Base-by-base conservation (phyloP, 805 yeast species). In the Candida taoyuanica region DNA sequence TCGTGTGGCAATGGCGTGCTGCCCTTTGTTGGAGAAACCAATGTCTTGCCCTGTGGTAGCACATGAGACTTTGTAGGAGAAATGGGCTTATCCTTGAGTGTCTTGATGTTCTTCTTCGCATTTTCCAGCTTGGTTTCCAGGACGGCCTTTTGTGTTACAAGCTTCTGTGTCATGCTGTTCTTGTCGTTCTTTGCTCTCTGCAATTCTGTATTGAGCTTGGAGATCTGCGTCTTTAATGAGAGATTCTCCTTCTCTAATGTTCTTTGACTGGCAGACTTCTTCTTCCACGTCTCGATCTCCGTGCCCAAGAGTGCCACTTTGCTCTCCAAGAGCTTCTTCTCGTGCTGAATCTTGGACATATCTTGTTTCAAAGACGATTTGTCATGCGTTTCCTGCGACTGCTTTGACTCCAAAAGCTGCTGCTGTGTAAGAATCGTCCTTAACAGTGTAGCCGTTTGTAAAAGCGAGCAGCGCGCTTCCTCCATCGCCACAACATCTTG, bases 101-200 rank as follows among this genome's bases (percentile, higher is more conserved):
- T 43, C 20, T 59, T 55, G 16, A 61, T 51, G 11, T 39, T 55
- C 42, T 53, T 59, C 41, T 61, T 60, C 6, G 63, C 63, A 33
- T 51, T 60, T 11, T 59, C 62, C 9, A 64, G 29, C 36, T 63
- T 63, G 6, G 63, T 51, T 39, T 63, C 67, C 32, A 58, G 49
- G 13, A 60, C 54, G 0, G 65, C 64, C 37, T 49, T 62, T 24
- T 57, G 61, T 1, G 61, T 47, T 21, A 55, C 58, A n/a, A 58
- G 61, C n/a, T 54, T 42, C 31, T 59, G 61, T 34, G 52, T 55
- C 21, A 56, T 42, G 16, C 45, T 52, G 15, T 59, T 63, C n/a
- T 58, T 51, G 24, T 61, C 59, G 26, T 50, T 52, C 21, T 51
- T 55, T 8, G 59, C 37, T 11, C 47, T 47, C 19, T 55, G 58